Conservation (phyloP, 768 basidiomycete species). For the Psilocybe sp. region DNA sequence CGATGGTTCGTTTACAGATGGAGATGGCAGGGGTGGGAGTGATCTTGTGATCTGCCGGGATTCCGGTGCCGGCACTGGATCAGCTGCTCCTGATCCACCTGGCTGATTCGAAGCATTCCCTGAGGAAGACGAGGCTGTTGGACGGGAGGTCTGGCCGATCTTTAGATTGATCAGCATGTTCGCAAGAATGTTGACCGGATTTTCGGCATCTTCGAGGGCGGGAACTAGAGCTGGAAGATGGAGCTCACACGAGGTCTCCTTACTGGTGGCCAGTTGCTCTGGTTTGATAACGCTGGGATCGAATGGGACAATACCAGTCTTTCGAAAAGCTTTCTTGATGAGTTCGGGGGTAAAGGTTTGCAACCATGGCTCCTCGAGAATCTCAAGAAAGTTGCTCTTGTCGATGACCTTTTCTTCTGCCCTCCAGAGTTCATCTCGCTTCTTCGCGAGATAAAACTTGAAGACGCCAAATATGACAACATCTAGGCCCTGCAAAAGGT, state of each 20-base stretch:
- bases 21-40: no score
- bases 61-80: no score
- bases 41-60: no score
- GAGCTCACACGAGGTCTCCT: constrained; percentile 21
- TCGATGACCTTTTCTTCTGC: constrained; percentile 17
- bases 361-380: constrained; percentile 31
- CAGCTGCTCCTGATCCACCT: no score
- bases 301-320: constrained; percentile 37
- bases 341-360: constrained; percentile 25
- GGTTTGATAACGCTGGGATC: constrained; percentile 28
- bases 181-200: not conserved
- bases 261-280: constrained; percentile 33
- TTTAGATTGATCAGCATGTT: not conserved
- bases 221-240: constrained; percentile 9
- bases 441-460: constrained; percentile 22
- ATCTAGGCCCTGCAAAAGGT: constrained; percentile 43
- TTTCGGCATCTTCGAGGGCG: not conserved
- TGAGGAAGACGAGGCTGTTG: no score
- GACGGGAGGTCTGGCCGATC: not conserved
- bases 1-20: no score
- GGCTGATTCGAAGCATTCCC: no score
- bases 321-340: constrained; percentile 33
- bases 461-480: constrained; percentile 27
- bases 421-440: constrained; percentile 10
- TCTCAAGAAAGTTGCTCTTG: constrained; percentile 34